Evolutionary conservation across 345 rosid species (phyloP).

Genomic region (Euphorbia peplus): DNA sequence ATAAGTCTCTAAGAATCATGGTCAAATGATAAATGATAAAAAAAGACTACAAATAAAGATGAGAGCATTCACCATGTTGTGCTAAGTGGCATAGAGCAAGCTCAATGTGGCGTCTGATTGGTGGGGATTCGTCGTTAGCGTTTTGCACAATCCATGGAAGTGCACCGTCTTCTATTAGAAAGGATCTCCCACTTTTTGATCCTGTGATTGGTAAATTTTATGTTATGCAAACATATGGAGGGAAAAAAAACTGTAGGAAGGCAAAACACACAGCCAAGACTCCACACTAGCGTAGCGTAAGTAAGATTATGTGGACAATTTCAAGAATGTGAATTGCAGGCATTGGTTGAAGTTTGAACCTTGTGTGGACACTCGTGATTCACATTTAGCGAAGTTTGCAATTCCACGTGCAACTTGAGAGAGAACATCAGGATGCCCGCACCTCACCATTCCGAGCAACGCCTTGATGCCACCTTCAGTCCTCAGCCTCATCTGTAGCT

Average conservation of each 20-base stretch:
- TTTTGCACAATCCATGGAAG: conserved; percentile 37
- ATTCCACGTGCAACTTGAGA: conserved; percentile 37
- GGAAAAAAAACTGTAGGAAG: not conserved
- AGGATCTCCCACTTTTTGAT: conserved; percentile 25
- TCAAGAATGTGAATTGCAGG: no score
- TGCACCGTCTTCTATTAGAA: conserved; percentile 33
- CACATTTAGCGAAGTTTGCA: conserved; percentile 37
- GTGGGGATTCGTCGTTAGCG: conserved; percentile 33
- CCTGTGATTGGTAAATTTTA: conserved; percentile 13
- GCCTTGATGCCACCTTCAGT: conserved; percentile 39
- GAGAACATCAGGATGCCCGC: conserved; percentile 39
- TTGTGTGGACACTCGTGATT: conserved; percentile 31
- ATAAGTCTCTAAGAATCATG: not conserved
- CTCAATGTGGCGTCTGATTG: conserved; percentile 38
- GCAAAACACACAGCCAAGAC: not conserved
- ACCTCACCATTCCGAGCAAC: conserved; percentile 35
- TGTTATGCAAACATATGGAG: not conserved
- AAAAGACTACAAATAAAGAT: not conserved
- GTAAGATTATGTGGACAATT: no score
- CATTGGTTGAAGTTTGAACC: conserved; percentile 15
- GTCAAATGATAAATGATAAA: not conserved
- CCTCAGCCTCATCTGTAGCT: conserved; percentile 29
- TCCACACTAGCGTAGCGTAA: no score
- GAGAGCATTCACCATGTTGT: conserved; percentile 24
- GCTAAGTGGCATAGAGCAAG: conserved; percentile 32